phyloP scores from a whole-genome alignment of 2,329 filamentous ascomycete species.

The Claviceps sp. region DNA sequence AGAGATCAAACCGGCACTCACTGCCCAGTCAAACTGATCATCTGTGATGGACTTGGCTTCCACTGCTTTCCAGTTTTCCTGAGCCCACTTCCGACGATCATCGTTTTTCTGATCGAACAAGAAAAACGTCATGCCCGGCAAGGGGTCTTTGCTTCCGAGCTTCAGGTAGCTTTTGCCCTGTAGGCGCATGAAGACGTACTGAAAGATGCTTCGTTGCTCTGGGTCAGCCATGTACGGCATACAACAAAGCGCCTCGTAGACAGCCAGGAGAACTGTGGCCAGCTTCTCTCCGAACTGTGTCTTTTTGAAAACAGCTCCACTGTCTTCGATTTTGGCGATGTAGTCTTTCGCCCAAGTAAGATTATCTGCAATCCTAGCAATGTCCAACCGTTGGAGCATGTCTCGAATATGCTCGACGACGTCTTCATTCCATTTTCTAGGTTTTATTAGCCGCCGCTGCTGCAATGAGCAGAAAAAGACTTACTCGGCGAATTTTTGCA shows the following conservation, averaged over 20 bases:
- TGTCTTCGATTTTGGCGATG: constrained; percentile 37
- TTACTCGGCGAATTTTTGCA: constrained; percentile 51
- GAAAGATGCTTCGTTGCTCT: constrained; percentile 48
- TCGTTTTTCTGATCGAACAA: constrained; percentile 52
- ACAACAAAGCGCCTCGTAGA: constrained; percentile 83
- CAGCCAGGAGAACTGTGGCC: constrained; percentile 55
- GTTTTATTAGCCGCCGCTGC: constrained; percentile 9
- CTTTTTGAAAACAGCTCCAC: constrained; percentile 33
- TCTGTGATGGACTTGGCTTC: constrained; percentile 47
- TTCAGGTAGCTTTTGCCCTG: constrained; percentile 61
- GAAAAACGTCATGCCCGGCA: constrained; percentile 76
- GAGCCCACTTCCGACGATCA: constrained; percentile 33
- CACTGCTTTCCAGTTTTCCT: constrained; percentile 31
- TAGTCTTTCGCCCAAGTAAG: constrained; percentile 42
- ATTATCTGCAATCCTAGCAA: constrained; percentile 46
- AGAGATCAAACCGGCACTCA: constrained; percentile 57
- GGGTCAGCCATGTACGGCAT: constrained; percentile 56
- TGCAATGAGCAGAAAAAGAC: not conserved
- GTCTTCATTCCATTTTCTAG: constrained; percentile 34
- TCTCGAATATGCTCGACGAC: constrained; percentile 37
- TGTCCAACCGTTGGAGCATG: constrained; percentile 46
- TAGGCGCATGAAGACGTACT: constrained; percentile 69
- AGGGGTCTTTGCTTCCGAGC: constrained; percentile 54
- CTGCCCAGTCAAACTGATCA: constrained; percentile 76
- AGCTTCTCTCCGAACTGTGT: constrained; percentile 32